These are phyloP conservation scores for Tylopilus vinaceipallidus DNA, from an alignment of 768 basidiomycete genomes.

Conservation along the genomic window DNA sequence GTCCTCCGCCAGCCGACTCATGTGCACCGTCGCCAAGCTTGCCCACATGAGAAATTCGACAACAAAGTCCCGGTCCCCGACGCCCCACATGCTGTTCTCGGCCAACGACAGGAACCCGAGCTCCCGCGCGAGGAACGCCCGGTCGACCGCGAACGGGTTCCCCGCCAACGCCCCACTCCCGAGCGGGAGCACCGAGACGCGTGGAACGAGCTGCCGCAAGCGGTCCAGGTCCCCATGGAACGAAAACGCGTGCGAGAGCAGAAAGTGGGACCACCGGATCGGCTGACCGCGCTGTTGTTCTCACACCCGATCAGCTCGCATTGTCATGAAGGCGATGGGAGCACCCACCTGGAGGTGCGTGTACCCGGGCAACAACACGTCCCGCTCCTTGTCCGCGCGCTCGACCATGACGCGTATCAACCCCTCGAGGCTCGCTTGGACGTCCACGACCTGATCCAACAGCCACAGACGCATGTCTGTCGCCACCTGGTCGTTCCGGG, in stretches of 20 bases:
- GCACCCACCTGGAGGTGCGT: slow-evolving; percentile 87
- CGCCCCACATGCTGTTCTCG: slow-evolving; percentile 96
- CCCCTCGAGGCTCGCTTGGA: slow-evolving; percentile 68
- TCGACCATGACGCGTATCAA: slow-evolving; percentile 88
- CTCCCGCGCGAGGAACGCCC: slow-evolving; percentile 88
- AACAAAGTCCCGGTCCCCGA: slow-evolving; percentile 95
- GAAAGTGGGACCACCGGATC: slow-evolving; percentile 96
- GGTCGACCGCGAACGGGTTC: slow-evolving; percentile 92
- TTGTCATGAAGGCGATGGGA: too few species aligned
- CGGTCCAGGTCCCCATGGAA: slow-evolving; percentile 89
- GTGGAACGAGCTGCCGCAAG: slow-evolving; percentile 77
- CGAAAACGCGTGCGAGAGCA: slow-evolving; percentile 93
- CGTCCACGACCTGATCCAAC: slow-evolving; percentile 66
- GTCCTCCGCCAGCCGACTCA: slow-evolving; percentile 95
- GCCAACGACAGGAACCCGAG: slow-evolving; percentile 86
- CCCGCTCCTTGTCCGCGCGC: slow-evolving; percentile 91
- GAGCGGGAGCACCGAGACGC: slow-evolving; percentile 90
- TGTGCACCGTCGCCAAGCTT: slow-evolving; percentile 87
- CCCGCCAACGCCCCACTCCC: slow-evolving; percentile 95
- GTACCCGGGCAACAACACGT: slow-evolving; percentile 90
- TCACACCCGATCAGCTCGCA: slow-evolving; percentile 2
- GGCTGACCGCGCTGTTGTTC: slow-evolving; percentile 99
- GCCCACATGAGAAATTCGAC: slow-evolving; percentile 98
- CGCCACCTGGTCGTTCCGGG: slow-evolving; percentile 97
- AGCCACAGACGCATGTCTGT: slow-evolving; percentile 99